phyloP scores from a whole-genome alignment of 2,329 filamentous ascomycete species.

The Lachnellula arida region DNA sequence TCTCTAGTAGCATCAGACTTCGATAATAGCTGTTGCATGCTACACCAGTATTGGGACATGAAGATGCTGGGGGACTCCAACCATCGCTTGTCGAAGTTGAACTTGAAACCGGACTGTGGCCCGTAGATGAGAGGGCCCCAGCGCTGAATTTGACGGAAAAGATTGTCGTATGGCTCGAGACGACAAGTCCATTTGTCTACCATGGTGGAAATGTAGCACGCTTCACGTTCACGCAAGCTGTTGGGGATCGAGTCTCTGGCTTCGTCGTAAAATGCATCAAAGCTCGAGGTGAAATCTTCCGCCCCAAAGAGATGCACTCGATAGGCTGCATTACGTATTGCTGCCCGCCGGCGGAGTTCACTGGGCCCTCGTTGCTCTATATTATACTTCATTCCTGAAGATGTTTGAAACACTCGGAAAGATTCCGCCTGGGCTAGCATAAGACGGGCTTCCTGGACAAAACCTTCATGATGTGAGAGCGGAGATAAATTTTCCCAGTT shows the following conservation, averaged over 20 bases:
- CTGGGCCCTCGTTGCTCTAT: neutral
- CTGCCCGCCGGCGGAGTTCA: conserved; percentile 26
- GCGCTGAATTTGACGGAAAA: conserved; percentile 19
- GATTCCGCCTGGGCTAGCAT: conserved; percentile 35
- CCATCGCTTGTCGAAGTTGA: conserved; percentile 20
- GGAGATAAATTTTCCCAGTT: conserved; percentile 39
- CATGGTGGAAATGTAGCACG: conserved; percentile 16
- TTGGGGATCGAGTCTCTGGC: conserved; percentile 26
- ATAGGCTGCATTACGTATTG: conserved; percentile 32
- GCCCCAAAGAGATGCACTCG: conserved; percentile 35
- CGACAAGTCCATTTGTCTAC: conserved; percentile 18
- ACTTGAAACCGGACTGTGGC: neutral
- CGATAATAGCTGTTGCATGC: conserved; percentile 20
- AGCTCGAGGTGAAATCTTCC: conserved; percentile 29
- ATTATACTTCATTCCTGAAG: neutral
- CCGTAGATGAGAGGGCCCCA: conserved; percentile 14
- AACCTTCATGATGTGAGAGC: conserved; percentile 42
- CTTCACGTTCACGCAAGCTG: conserved; percentile 4
- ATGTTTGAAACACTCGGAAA: conserved; percentile 1
- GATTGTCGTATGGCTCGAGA: conserved; percentile 4
- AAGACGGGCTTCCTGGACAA: conserved; percentile 32
- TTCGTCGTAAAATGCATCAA: conserved; percentile 33
- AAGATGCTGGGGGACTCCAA: conserved; percentile 9
- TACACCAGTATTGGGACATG: conserved; percentile 22
- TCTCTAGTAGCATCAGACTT: conserved; percentile 6